phyloP scores from a whole-genome alignment of 306 rosid genomes.

The Coriaria nepalensis region DNA sequence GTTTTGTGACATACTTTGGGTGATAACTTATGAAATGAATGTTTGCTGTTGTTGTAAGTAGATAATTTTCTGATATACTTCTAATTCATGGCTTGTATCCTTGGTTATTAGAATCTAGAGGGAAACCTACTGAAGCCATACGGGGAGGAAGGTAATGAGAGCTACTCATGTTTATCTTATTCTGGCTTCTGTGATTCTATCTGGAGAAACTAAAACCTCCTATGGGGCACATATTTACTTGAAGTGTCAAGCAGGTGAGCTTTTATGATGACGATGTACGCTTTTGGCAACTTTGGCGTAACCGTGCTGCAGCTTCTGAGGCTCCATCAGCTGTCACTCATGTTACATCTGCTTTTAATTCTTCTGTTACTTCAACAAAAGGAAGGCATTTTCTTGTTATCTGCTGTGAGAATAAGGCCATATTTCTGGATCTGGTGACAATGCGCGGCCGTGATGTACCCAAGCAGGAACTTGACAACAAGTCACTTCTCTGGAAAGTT shows the following conservation, averaged over 20 bases:
- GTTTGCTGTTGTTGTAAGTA: constrained; percentile 2
- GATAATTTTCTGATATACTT: background rate
- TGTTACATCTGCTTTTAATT: constrained; percentile 53
- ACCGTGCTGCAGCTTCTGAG: constrained; percentile 91
- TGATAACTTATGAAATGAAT: too few species aligned
- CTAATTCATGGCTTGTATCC: constrained; percentile 4
- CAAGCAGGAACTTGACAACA: constrained; percentile 92
- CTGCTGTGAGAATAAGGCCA: constrained; percentile 93
- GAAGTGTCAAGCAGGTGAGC: constrained; percentile 90
- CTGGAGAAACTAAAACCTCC: constrained; percentile 14
- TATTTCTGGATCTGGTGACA: constrained; percentile 93
- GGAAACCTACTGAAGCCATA: constrained; percentile 90
- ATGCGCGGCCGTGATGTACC: constrained; percentile 99
- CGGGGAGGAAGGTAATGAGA: constrained; percentile 86
- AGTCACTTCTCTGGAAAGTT: constrained; percentile 79
- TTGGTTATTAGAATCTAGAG: constrained; percentile 50
- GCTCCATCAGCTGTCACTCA: constrained; percentile 74
- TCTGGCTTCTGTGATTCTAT: constrained; percentile 12
- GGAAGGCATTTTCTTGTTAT: constrained; percentile 98
- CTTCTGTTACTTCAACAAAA: constrained; percentile 79
- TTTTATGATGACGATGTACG: constrained; percentile 92
- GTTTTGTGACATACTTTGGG: too few species aligned
- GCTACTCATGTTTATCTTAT: background rate
- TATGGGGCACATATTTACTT: constrained; percentile 12
- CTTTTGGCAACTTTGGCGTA: constrained; percentile 92